Conservation (phyloP, 805 yeast genomes). For the Schwanniomyces polymorphus region DNA sequence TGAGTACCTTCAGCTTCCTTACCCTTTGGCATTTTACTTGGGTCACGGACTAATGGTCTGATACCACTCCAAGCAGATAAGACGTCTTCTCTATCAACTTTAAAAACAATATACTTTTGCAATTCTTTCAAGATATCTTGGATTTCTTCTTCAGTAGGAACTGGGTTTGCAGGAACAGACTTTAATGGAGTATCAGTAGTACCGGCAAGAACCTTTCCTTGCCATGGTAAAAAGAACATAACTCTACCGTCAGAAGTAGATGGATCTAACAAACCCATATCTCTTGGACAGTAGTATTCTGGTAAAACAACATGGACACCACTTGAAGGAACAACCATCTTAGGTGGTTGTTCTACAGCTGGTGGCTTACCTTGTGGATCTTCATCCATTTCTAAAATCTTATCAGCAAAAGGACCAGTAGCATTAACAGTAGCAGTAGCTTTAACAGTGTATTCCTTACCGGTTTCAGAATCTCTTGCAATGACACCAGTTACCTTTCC, state of each 20-base stretch:
- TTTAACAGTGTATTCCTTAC: conserved; percentile 56
- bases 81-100: conserved; percentile 87
- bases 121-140: conserved; percentile 83
- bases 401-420: conserved; percentile 91
- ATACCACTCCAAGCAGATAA: conserved; percentile 97
- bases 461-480: conserved; percentile 71
- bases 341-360: conserved; percentile 48
- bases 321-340: conserved; percentile 90
- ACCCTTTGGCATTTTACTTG: conserved; percentile 50
- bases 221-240: conserved; percentile 97
- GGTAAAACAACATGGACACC: conserved; percentile 94
- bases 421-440: conserved; percentile 85
- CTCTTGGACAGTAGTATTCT: conserved; percentile 85
- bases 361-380: conserved; percentile 67
- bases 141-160: conserved; percentile 85
- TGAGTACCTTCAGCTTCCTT: conserved; percentile 57
- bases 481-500: conserved; percentile 69
- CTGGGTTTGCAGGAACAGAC: conserved; percentile 70
- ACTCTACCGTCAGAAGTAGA: conserved; percentile 94
- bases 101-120: conserved; percentile 86
- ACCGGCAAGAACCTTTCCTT: conserved; percentile 93
- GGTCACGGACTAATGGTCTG: conserved; percentile 90
- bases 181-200: conserved; percentile 90
- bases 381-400: conserved; percentile 82
- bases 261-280: conserved; percentile 88